Conservation (phyloP, 2,329 filamentous ascomycete species). For the Aurifilum marmelostoma region DNA sequence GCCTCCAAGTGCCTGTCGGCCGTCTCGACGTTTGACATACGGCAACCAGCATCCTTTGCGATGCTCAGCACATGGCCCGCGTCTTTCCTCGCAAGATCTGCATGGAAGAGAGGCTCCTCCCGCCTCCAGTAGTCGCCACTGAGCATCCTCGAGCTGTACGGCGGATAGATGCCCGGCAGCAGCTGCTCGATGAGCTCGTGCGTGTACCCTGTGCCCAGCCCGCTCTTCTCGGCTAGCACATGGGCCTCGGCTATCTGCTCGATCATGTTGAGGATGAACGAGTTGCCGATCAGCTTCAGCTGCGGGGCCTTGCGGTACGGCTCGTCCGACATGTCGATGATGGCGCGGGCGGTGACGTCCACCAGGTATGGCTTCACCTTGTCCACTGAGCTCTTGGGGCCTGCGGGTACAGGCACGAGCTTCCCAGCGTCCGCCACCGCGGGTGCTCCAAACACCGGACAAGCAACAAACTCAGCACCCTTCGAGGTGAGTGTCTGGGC, state of each 20-base stretch:
- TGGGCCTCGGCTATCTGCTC: conserved; percentile 79
- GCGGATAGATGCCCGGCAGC: conserved; percentile 75
- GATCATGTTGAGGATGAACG: conserved; percentile 82
- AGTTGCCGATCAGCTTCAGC: conserved; percentile 85
- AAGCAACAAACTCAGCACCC: conserved; percentile 75
- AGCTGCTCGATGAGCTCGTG: conserved; percentile 73
- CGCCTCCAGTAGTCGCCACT: conserved; percentile 76
- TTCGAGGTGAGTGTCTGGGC: conserved; percentile 59
- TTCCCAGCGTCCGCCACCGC: conserved; percentile 71
- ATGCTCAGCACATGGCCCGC: conserved; percentile 72
- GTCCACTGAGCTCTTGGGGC: conserved; percentile 61
- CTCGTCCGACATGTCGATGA: conserved; percentile 72
- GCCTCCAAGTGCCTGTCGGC: conserved; percentile 69
- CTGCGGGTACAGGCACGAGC: conserved; percentile 74
- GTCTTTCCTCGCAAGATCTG: conserved; percentile 84
- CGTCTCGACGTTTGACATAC: conserved; percentile 66
- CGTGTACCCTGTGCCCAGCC: conserved; percentile 70
- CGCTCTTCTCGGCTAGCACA: conserved; percentile 78
- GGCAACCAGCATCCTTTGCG: conserved; percentile 64
- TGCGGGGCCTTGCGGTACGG: conserved; percentile 69
- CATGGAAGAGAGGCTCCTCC: conserved; percentile 79
- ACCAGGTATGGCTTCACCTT: conserved; percentile 71
- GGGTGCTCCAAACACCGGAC: conserved; percentile 71
- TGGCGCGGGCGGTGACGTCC: conserved; percentile 70
- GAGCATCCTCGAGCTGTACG: conserved; percentile 75